Conservation (phyloP, 768 basidiomycete species). For the Naematelia encephala region DNA sequence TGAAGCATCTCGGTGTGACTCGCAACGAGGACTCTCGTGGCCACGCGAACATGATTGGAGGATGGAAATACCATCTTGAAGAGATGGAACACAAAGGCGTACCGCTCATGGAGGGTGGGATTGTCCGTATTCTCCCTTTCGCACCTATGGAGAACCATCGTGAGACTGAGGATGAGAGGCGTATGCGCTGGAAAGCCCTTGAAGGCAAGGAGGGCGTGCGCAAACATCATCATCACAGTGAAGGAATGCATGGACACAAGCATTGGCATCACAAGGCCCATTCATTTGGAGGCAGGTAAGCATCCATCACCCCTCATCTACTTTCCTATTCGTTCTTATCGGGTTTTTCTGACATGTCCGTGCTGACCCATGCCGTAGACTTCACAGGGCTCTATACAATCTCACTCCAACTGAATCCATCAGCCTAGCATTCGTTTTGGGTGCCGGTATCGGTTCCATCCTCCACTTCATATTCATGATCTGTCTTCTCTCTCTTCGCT, state of each 20-base stretch:
- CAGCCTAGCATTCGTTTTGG: constrained; percentile 36
- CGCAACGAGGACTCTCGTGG: not conserved
- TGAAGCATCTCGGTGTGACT: constrained; percentile 3
- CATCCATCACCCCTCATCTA: not conserved
- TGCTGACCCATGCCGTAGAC: constrained; percentile 12
- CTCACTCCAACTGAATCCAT: constrained; percentile 30
- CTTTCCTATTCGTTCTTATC: not conserved
- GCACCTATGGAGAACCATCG: constrained; percentile 1
- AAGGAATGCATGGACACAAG: constrained; percentile 1
- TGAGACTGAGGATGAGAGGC: constrained; percentile 6
- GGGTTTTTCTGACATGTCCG: not conserved
- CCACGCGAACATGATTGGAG: constrained; percentile 6
- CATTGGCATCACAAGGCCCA: constrained; percentile 5
- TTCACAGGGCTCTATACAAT: constrained; percentile 25
- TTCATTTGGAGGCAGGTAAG: constrained; percentile 19
- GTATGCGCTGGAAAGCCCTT: constrained; percentile 2
- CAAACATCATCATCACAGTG: constrained; percentile 9
- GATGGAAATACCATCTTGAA: constrained; percentile 8
- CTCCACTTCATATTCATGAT: constrained; percentile 40
- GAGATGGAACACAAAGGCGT: constrained; percentile 13
- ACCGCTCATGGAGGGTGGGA: constrained; percentile 19
- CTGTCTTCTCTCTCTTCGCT: constrained; percentile 24
- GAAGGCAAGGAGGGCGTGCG: constrained; percentile 5
- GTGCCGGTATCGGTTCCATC: constrained; percentile 38
- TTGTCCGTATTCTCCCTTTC: constrained; percentile 14